Evolutionary conservation across 495 filamentous ascomycete species (phyloP), one percentile per base, ranked within the genome.

Genomic region (Penicillium antarcticum): DNA sequence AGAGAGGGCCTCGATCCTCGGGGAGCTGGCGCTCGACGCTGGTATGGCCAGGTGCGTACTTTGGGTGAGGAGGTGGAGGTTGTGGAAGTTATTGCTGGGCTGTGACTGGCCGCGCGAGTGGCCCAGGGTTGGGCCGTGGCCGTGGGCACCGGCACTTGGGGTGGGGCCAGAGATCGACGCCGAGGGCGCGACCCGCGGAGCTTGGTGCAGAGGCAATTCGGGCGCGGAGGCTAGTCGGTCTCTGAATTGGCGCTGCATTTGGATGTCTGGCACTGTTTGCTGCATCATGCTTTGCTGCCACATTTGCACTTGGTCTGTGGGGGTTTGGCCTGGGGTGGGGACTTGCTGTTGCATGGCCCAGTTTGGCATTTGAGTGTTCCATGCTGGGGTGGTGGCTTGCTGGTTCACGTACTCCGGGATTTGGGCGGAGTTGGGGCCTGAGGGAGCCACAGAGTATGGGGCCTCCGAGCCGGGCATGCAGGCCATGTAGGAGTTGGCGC

Each of bases 181-280:
- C 4, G 59, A 50, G 14, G 57, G 52, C 10, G 53, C 44, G 8
- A 39, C 11, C 10, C 42, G 52, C 17, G 49, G 51, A 12, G 46
- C 42, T 4, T 36, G 9, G 19, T 63, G 64, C 16, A 71, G 39
- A 10, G 69, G 64, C 13, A 72, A 51, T 23, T 72, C 67, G 0
- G 72, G 72, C 1, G 72, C 72, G 13, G 72, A 73, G 7, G 62
- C 67, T 31, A 75, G 47, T 7, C 71, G 70, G 23, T 75, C 67
- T 45, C 71, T 53, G 60, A 70, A 75, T 23, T 68, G 71, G 16
- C 62, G 65, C 26, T 29, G 26, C 40, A 63, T 63, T 26, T 62
- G 64, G 45, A 60, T 58, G 13, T 63, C 57, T 1, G 56, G 56
- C 32, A 59, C 55, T 17, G 58, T 54, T 23, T 68, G 65, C 35